These are phyloP conservation scores for Fraxinus ornus DNA, from an alignment of 305 asterid genomes.

Conservation along the genomic window DNA sequence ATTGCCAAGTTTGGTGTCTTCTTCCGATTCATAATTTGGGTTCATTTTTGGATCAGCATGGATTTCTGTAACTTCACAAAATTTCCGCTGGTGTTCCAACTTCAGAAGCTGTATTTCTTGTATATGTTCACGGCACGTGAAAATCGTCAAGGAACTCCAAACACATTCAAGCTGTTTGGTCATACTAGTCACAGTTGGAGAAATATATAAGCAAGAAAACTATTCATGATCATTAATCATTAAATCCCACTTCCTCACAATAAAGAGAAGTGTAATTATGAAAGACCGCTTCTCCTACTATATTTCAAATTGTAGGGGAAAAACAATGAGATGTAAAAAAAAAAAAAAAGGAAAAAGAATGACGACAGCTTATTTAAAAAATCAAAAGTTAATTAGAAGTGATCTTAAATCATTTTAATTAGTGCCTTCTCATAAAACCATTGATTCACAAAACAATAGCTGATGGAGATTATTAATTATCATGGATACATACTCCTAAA, in stretches of 20 bases:
- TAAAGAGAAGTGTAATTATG: not conserved
- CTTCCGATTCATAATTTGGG: constrained; percentile 75
- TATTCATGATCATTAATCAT: not conserved
- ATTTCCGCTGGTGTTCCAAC: constrained; percentile 71
- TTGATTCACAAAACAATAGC: not conserved
- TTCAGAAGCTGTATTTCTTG: constrained; percentile 59
- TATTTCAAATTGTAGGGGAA: not conserved
- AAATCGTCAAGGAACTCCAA: constrained; percentile 62
- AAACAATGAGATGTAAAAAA: not conserved
- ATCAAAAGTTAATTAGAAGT: not conserved
- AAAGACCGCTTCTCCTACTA: not conserved
- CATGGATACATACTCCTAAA: not conserved
- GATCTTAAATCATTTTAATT: not conserved
- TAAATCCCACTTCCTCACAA: not conserved
- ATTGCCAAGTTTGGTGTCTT: constrained; percentile 37
- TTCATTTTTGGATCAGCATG: constrained; percentile 82
- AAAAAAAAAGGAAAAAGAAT: not conserved
- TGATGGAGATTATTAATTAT: not conserved
- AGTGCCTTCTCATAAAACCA: not conserved
- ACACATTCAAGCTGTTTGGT: not conserved
- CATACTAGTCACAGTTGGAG: not conserved
- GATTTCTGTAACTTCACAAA: constrained; percentile 64
- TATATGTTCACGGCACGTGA: constrained; percentile 70
- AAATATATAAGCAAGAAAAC: not conserved
- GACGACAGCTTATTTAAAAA: too few relatives aligned